phyloP scores from a whole-genome alignment of 2,329 filamentous ascomycete species.

The Trichoderma sp. region DNA sequence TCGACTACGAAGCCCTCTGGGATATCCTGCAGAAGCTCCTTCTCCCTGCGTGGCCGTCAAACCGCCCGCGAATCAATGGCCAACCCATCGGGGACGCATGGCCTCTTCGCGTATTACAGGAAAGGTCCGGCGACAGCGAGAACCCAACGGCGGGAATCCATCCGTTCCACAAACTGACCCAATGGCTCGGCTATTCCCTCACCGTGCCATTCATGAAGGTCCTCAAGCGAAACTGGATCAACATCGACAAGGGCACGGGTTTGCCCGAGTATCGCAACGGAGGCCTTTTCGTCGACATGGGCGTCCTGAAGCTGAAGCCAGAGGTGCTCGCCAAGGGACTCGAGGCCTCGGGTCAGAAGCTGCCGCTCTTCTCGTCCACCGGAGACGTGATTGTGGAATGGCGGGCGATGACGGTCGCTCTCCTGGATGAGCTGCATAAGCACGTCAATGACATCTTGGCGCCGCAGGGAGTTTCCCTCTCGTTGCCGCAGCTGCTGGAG shows the following conservation, averaged over 20 bases:
- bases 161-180: constrained; percentile 65
- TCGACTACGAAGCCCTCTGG: constrained; percentile 49
- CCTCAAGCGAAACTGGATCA: constrained; percentile 54
- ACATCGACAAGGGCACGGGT: constrained; percentile 62
- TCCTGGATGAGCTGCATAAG: constrained; percentile 54
- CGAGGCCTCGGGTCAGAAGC: constrained; percentile 46
- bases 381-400: constrained; percentile 64
- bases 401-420: constrained; percentile 60
- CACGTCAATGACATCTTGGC: constrained; percentile 45
- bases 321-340: constrained; percentile 48
- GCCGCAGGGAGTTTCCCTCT: constrained; percentile 43
- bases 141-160: constrained; percentile 42
- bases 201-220: constrained; percentile 65
- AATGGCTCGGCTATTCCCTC: constrained; percentile 74
- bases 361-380: constrained; percentile 55
- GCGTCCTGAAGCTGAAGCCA: constrained; percentile 54
- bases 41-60: constrained; percentile 53
- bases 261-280: constrained; percentile 74
- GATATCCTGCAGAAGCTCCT: constrained; percentile 47
- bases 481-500: constrained; percentile 55
- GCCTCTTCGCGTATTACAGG: constrained; percentile 42
- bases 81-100: constrained; percentile 54
- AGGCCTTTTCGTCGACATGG: constrained; percentile 65
- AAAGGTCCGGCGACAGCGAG: constrained; percentile 4
- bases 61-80: constrained; percentile 53